Conservation (phyloP, 1,284 basidiomycete species). For the Naganishia albida region DNA sequence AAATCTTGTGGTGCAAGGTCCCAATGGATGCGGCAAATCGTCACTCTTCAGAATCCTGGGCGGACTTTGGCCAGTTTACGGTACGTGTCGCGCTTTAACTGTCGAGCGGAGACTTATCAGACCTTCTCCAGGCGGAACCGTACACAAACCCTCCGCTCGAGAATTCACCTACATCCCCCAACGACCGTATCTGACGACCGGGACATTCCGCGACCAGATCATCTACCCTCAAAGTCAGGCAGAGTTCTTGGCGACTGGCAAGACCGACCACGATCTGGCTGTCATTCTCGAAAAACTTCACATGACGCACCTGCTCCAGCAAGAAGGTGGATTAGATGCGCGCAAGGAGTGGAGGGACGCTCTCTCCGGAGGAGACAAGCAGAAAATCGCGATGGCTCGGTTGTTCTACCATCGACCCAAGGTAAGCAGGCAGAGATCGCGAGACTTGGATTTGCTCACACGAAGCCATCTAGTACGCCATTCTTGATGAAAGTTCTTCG, state of each 20-base stretch:
- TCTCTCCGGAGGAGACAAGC: constrained; percentile 69
- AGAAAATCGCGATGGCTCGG: constrained; percentile 90
- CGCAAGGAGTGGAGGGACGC: constrained; percentile 90
- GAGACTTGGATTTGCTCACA: not conserved
- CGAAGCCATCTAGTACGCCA: constrained; percentile 70
- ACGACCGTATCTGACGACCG: constrained; percentile 87
- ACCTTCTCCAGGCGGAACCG: constrained; percentile 66
- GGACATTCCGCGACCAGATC: constrained; percentile 89
- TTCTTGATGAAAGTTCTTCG: constrained; percentile 93
- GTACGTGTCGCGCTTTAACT: constrained; percentile 46
- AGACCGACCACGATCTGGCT: constrained; percentile 75
- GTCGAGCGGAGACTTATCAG: not conserved
- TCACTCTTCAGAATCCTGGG: constrained; percentile 92
- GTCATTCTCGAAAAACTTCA: constrained; percentile 75
- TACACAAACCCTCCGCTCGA: constrained; percentile 86
- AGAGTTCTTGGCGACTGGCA: constrained; percentile 62
- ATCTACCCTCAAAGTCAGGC: constrained; percentile 75
- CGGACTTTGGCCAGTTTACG: constrained; percentile 96
- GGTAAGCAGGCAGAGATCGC: constrained; percentile 53
- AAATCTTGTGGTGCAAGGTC: constrained; percentile 81
- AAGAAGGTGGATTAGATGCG: constrained; percentile 94
- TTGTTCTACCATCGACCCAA: constrained; percentile 95
- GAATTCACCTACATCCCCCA: constrained; percentile 96
- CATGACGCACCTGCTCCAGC: constrained; percentile 83
- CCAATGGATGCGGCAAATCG: constrained; percentile 86